phyloP scores from a whole-genome alignment of 2,329 filamentous ascomycete species.

The Diplocarpon mali region DNA sequence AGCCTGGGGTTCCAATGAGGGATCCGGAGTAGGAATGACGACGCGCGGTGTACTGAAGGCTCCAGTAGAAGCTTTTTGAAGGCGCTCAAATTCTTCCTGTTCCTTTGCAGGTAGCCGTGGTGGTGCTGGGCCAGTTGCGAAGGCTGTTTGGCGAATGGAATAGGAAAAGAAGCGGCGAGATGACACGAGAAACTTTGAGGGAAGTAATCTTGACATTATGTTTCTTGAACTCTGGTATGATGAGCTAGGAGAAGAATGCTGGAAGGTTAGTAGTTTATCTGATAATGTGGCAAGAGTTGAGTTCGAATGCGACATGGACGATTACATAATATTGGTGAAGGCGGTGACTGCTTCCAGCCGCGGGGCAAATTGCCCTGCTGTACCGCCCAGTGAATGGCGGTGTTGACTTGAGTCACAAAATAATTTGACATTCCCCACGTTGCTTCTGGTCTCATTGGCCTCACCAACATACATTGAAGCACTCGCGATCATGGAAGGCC shows the following conservation, averaged over 20 bases:
- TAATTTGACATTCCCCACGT: neutral
- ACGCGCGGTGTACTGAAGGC: conserved; percentile 57
- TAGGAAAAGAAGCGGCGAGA: conserved; percentile 23
- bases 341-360: conserved; percentile 18
- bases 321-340: conserved; percentile 7
- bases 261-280: neutral
- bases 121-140: conserved; percentile 53
- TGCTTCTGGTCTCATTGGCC: conserved; percentile 15
- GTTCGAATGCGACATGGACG: neutral
- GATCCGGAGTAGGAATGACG: conserved; percentile 16
- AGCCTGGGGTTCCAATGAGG: conserved; percentile 14
- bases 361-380: conserved; percentile 9
- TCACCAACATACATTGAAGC: conserved; percentile 1
- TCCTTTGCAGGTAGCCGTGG: conserved; percentile 80
- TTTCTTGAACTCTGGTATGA: neutral
- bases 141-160: conserved; percentile 27
- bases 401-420: conserved; percentile 14
- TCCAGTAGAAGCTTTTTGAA: conserved; percentile 67
- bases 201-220: conserved; percentile 23
- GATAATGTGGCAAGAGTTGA: conserved; percentile 1
- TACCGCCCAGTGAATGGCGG: too few relatives aligned
- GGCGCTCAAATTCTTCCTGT: conserved; percentile 80
- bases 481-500: conserved; percentile 31
- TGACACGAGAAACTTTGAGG: conserved; percentile 19
- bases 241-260: too few relatives aligned